Evolutionary conservation across 805 yeast species (phyloP).

Genomic region (Candida stauntonica): DNA sequence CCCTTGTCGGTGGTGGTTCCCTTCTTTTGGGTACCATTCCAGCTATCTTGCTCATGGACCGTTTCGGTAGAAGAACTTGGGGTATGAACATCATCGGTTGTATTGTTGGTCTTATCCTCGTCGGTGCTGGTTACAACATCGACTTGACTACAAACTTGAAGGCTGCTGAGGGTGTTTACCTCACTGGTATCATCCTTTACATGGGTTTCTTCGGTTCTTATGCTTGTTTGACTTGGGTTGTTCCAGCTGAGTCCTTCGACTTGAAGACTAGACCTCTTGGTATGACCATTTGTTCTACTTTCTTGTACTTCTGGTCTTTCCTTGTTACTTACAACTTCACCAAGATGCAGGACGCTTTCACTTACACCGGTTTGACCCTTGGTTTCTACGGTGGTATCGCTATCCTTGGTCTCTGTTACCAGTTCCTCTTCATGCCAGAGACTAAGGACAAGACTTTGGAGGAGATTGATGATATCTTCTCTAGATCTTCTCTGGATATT

Average conservation of each 20-base stretch:
- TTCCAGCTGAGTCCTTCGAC: constrained; percentile 62
- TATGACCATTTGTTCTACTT: constrained; percentile 55
- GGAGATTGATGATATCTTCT: constrained; percentile 63
- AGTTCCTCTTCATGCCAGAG: constrained; percentile 60
- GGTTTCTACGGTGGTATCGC: constrained; percentile 71
- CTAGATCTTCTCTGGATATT: constrained; percentile 38
- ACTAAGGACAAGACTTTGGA: constrained; percentile 69
- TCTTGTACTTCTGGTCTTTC: constrained; percentile 58
- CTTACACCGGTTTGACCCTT: constrained; percentile 56
- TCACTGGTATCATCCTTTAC: constrained; percentile 59
- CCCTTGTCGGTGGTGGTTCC: constrained; percentile 66
- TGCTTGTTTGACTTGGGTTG: constrained; percentile 64
- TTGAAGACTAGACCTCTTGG: constrained; percentile 57
- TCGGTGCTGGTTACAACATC: constrained; percentile 53
- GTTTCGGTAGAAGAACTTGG: constrained; percentile 57
- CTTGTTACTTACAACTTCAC: constrained; percentile 62
- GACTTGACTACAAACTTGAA: constrained; percentile 33
- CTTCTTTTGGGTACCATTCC: constrained; percentile 61
- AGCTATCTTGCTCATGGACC: constrained; percentile 55
- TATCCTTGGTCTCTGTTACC: constrained; percentile 50
- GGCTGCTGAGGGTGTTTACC: constrained; percentile 55
- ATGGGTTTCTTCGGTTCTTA: constrained; percentile 65
- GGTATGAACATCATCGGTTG: constrained; percentile 54
- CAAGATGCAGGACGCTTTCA: constrained; percentile 50
- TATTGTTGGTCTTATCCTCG: constrained; percentile 54